These are phyloP conservation scores for Citrus cavaleriei DNA, from an alignment of 345 rosid genomes.

Conservation along the genomic window DNA sequence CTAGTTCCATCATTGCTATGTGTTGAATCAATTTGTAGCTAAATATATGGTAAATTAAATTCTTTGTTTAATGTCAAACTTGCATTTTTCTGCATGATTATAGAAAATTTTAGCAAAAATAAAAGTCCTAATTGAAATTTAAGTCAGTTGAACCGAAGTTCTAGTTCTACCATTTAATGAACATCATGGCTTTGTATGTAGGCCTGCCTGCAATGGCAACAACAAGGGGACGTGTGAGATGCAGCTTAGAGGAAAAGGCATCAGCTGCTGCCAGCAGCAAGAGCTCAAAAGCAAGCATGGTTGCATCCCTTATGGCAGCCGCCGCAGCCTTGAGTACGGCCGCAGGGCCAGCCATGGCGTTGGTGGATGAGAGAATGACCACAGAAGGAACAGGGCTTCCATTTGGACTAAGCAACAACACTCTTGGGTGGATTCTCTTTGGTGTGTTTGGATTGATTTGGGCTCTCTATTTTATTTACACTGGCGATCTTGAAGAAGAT, in stretches of 20 bases:
- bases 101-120: too few relatives aligned
- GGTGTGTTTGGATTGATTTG: slow-evolving; percentile 67
- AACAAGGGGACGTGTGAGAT: slow-evolving; percentile 35
- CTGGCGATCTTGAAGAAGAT: slow-evolving; percentile 57
- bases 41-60: too few relatives aligned
- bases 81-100: not conserved
- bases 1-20: too few relatives aligned
- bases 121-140: not conserved
- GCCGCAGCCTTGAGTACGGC: slow-evolving; percentile 23
- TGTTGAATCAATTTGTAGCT: too few relatives aligned
- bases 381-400: slow-evolving; percentile 71
- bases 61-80: too few relatives aligned
- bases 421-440: slow-evolving; percentile 58
- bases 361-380: slow-evolving; percentile 65
- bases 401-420: slow-evolving; percentile 69
- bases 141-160: not conserved
- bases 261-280: not conserved
- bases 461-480: slow-evolving; percentile 44
- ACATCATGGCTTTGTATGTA: slow-evolving; percentile 11
- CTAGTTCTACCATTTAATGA: not conserved
- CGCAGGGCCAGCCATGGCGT: slow-evolving; percentile 44
- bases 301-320: slow-evolving; percentile 33
- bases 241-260: slow-evolving; percentile 30
- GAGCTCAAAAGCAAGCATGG: slow-evolving; percentile 11
- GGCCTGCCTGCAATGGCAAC: slow-evolving; percentile 38